phyloP scores from a whole-genome alignment of 768 basidiomycete species.

The Suillus subalutaceus region DNA sequence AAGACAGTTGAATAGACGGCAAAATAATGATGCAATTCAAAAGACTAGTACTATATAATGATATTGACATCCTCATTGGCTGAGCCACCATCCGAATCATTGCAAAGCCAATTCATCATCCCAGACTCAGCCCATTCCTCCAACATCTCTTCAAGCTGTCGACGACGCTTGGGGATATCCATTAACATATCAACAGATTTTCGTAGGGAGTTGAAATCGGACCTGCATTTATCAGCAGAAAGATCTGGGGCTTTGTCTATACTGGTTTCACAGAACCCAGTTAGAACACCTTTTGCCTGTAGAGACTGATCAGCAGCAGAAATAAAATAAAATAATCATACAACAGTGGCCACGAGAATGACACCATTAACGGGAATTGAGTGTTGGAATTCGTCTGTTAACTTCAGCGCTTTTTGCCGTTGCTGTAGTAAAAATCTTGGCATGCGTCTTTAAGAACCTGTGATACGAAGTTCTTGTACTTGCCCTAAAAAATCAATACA shows the following conservation, averaged over 20 bases:
- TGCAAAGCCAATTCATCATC: not conserved
- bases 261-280: not conserved
- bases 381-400: slow-evolving; percentile 12
- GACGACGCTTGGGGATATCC: not conserved
- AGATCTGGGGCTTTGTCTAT: not conserved
- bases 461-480: slow-evolving; percentile 12
- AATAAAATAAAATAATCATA: not conserved
- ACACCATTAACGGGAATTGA: not conserved
- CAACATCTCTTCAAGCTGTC: not conserved
- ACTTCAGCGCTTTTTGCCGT: not conserved
- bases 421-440: not conserved
- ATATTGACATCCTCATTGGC: too few relatives aligned
- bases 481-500: too few relatives aligned
- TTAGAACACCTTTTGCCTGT: not conserved
- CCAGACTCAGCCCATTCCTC: not conserved
- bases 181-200: not conserved
- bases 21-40: not conserved
- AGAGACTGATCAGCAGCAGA: not conserved
- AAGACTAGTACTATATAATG: too few relatives aligned
- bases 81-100: not conserved
- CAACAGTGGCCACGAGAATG: not conserved
- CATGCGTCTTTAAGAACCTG: not conserved
- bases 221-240: not conserved
- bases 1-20: not conserved
- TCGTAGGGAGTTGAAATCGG: not conserved